These are phyloP conservation scores for Trichophyton mentagrophytes DNA, from an alignment of 2,329 filamentous ascomycete species.

Conservation along the genomic window DNA sequence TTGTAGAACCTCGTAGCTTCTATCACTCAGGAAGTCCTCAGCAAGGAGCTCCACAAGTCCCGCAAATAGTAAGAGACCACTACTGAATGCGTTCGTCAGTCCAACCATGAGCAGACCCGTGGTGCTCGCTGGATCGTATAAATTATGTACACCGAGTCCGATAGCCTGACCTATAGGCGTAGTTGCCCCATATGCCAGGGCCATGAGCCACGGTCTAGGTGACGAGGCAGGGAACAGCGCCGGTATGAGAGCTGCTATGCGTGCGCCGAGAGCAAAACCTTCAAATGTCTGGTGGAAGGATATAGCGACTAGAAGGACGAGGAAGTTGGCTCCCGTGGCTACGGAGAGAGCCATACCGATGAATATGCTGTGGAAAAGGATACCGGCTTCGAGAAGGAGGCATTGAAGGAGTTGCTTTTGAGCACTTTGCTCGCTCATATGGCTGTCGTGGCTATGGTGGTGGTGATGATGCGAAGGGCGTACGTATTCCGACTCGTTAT, in stretches of 20 bases:
- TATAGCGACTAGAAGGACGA: constrained; percentile 68
- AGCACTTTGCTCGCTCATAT: constrained; percentile 17
- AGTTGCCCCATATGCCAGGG: constrained; percentile 51
- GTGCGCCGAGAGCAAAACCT: constrained; percentile 70
- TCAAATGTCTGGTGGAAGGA: constrained; percentile 82
- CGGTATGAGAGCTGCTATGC: constrained; percentile 64
- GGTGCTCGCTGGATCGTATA: constrained; percentile 68
- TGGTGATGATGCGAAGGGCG: constrained; percentile 7
- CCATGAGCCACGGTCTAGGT: constrained; percentile 60
- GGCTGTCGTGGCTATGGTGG: constrained; percentile 10
- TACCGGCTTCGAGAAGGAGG: constrained; percentile 66
- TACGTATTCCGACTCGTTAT: constrained; percentile 8
- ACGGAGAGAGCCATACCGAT: constrained; percentile 80
- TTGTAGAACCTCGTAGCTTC: constrained; percentile 47
- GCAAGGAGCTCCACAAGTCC: constrained; percentile 73
- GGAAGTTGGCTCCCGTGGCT: constrained; percentile 63
- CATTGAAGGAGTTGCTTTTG: constrained; percentile 62
- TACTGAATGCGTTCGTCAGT: constrained; percentile 75
- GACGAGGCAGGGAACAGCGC: constrained; percentile 55
- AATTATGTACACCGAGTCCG: constrained; percentile 60
- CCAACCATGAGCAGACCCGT: constrained; percentile 69
- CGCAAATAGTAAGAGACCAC: constrained; percentile 67
- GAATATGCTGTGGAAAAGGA: constrained; percentile 74
- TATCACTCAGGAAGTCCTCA: constrained; percentile 64
- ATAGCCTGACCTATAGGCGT: constrained; percentile 77